Evolutionary conservation across 176 grass and related monocot genomes (phyloP).

Genomic region (Lolium multiflorum): DNA sequence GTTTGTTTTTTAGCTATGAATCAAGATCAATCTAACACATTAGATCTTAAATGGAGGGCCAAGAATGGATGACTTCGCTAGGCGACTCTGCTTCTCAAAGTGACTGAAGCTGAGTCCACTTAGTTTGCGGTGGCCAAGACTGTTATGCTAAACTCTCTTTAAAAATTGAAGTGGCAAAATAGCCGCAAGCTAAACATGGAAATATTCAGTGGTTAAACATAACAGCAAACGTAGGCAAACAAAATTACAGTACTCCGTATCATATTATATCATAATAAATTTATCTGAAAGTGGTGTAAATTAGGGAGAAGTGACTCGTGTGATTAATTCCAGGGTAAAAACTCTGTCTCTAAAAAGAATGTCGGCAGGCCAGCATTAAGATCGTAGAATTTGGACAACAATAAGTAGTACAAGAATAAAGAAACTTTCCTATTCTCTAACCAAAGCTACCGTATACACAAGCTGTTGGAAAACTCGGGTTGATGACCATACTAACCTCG

Average conservation of each 20-base stretch:
- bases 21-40: no score
- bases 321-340: background rate
- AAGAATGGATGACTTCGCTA: no score
- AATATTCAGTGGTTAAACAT: background rate
- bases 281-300: background rate
- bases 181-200: background rate
- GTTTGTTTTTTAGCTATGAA: no score
- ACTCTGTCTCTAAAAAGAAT: background rate
- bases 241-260: background rate
- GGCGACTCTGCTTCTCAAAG: no score
- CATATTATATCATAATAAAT: background rate
- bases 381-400: background rate
- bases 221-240: background rate
- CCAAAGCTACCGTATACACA: constrained; percentile 54
- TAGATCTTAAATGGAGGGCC: no score
- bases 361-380: background rate
- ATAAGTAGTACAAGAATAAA: constrained; percentile 7
- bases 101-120: no score
- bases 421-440: constrained; percentile 24
- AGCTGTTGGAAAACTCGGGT: constrained; percentile 34
- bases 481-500: constrained; percentile 43
- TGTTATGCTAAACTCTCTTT: no score
- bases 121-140: no score
- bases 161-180: no score
- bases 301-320: background rate